phyloP scores from a whole-genome alignment of 805 yeast species.

The Kodamaea laetipori region DNA sequence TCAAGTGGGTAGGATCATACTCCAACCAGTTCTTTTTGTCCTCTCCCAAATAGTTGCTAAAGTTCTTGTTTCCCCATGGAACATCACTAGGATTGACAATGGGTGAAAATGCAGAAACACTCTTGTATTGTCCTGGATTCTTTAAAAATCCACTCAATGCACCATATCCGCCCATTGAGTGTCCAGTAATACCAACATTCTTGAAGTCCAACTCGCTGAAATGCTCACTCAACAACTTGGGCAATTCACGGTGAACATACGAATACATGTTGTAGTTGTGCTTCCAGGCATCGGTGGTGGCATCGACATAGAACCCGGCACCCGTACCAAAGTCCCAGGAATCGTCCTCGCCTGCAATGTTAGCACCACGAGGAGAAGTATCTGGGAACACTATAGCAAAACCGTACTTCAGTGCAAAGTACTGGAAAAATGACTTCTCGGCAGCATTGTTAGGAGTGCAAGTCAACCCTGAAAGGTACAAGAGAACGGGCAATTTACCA shows the following conservation, averaged over 20 bases:
- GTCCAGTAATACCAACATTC: conserved; percentile 83
- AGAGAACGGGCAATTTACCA: conserved; percentile 64
- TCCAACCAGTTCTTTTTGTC: conserved; percentile 63
- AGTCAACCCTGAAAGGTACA: conserved; percentile 85
- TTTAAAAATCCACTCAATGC: conserved; percentile 69
- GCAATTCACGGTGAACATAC: conserved; percentile 76
- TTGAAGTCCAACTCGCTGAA: conserved; percentile 58
- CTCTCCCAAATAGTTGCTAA: conserved; percentile 72
- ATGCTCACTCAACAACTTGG: conserved; percentile 47
- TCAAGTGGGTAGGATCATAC: conserved; percentile 83
- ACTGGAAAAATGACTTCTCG: conserved; percentile 88
- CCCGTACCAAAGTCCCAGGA: conserved; percentile 91
- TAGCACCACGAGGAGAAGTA: conserved; percentile 91
- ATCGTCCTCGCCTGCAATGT: conserved; percentile 76
- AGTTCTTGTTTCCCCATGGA: conserved; percentile 90
- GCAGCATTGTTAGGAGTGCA: conserved; percentile 93
- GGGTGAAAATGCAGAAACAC: conserved; percentile 91
- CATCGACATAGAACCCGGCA: conserved; percentile 92
- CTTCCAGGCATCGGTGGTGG: conserved; percentile 71
- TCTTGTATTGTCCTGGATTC: conserved; percentile 70
- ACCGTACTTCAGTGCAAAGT: conserved; percentile 77
- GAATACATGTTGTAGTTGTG: conserved; percentile 83
- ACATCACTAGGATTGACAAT: conserved; percentile 74
- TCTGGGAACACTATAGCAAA: conserved; percentile 93
- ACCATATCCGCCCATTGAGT: conserved; percentile 98